Evolutionary conservation across 495 filamentous ascomycete genomes (phyloP).

Genomic region (Aspergillus sclerotiicarbonarius): DNA sequence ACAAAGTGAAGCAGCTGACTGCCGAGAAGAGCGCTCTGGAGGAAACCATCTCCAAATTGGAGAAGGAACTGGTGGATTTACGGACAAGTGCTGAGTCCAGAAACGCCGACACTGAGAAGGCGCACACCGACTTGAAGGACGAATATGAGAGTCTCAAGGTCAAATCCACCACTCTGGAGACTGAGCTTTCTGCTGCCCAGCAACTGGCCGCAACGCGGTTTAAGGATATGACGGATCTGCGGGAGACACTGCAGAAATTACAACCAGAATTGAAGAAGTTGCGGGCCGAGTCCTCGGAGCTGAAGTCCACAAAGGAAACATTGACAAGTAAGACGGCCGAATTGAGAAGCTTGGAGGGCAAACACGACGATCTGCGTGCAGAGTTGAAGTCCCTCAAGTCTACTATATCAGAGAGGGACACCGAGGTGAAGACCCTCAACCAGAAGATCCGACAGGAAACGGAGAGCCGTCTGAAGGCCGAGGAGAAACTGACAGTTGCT

Average conservation of each 20-base stretch:
- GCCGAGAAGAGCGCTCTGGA: conserved; percentile 60
- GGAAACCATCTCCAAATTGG: conserved; percentile 61
- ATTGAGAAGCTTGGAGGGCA: conserved; percentile 69
- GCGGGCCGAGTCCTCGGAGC: conserved; percentile 67
- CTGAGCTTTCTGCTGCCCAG: conserved; percentile 81
- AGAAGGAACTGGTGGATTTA: conserved; percentile 60
- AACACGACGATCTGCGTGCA: conserved; percentile 73
- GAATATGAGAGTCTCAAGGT: conserved; percentile 75
- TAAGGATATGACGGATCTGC: conserved; percentile 79
- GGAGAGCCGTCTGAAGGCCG: conserved; percentile 64
- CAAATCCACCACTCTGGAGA: conserved; percentile 67
- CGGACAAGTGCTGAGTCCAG: conserved; percentile 51
- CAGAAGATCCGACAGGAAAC: conserved; percentile 75
- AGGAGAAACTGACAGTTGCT: conserved; percentile 68
- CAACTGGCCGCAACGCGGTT: conserved; percentile 81
- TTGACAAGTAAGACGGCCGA: conserved; percentile 65
- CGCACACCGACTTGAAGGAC: conserved; percentile 56
- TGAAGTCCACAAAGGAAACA: conserved; percentile 70
- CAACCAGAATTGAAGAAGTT: conserved; percentile 81
- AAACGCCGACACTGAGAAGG: conserved; percentile 51
- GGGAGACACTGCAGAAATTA: conserved; percentile 74
- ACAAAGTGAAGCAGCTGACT: conserved; percentile 66
- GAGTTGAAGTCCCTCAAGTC: conserved; percentile 70
- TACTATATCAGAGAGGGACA: conserved; percentile 66
- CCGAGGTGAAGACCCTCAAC: conserved; percentile 71